phyloP scores from a whole-genome alignment of 306 rosid genomes.

The Calophaca sinica region DNA sequence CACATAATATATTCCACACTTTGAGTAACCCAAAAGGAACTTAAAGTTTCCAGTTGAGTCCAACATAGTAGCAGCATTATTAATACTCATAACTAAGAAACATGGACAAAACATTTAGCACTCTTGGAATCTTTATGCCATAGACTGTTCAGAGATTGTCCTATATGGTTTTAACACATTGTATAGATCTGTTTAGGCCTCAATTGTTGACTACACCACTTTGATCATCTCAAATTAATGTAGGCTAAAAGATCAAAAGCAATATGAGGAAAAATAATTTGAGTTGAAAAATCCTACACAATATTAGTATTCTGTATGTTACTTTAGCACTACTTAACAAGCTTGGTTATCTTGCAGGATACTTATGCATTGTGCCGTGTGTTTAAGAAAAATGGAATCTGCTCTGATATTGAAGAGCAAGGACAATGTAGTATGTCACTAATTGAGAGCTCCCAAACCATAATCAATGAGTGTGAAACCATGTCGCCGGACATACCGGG shows the following conservation, averaged over 20 bases:
- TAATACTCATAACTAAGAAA: slow-evolving; percentile 34
- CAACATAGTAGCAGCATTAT: neutral
- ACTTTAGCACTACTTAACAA: slow-evolving; percentile 28
- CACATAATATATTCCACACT: slow-evolving; percentile 7
- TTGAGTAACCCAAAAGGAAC: slow-evolving; percentile 31
- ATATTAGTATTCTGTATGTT: slow-evolving; percentile 12
- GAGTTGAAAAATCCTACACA: slow-evolving; percentile 32
- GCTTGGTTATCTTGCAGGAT: slow-evolving; percentile 66
- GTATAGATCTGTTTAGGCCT: slow-evolving; percentile 44
- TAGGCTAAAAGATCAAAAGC: slow-evolving; percentile 41
- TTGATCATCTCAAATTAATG: slow-evolving; percentile 42
- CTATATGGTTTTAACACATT: slow-evolving; percentile 37
- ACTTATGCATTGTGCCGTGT: slow-evolving; percentile 96
- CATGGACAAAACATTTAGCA: slow-evolving; percentile 41
- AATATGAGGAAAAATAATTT: slow-evolving; percentile 21
- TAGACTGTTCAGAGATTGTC: slow-evolving; percentile 30
- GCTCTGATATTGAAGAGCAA: slow-evolving; percentile 81
- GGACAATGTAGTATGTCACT: slow-evolving; percentile 70
- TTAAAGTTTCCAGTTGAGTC: slow-evolving; percentile 32
- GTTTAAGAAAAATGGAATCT: slow-evolving; percentile 97
- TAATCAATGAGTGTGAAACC: slow-evolving; percentile 71
- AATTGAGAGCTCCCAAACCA: slow-evolving; percentile 64
- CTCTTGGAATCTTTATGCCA: slow-evolving; percentile 43
- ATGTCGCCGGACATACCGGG: slow-evolving; percentile 82
- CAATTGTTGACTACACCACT: slow-evolving; percentile 50